Evolutionary conservation across 169 alveolate genomes (phyloP).

Genomic region (Eimeria necatrix): DNA sequence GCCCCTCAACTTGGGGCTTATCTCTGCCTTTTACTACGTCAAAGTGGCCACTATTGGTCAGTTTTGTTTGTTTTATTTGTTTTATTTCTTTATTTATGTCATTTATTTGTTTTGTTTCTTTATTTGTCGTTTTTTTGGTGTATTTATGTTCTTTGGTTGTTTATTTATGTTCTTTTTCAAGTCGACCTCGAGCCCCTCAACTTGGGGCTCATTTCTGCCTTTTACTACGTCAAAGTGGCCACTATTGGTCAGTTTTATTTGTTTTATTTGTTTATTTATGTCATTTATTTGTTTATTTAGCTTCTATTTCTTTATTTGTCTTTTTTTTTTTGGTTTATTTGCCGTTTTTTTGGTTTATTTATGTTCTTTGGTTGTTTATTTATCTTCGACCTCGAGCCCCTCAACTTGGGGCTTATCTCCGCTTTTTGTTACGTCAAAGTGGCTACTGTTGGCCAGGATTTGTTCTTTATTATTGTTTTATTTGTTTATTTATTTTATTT

Average conservation of each 20-base stretch:
- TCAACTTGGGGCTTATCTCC: conserved; percentile 93
- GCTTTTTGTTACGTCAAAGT: conserved; percentile 82
- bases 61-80: not conserved
- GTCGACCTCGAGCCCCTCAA: conserved; percentile 88
- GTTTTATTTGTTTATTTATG: too few relatives aligned
- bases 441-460: conserved; percentile 83
- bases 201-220: conserved; percentile 92
- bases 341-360: too few relatives aligned
- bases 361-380: too few relatives aligned
- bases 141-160: too few relatives aligned
- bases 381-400: conserved; percentile 85
- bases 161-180: conserved; percentile 23
- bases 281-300: too few relatives aligned
- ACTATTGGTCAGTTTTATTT: conserved; percentile 81
- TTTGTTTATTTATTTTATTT: too few relatives aligned
- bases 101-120: too few relatives aligned
- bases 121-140: too few relatives aligned
- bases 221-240: conserved; percentile 83
- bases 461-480: too few relatives aligned
- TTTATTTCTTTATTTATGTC: too few relatives aligned
- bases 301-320: too few relatives aligned
- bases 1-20: conserved; percentile 92
- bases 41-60: conserved; percentile 84
- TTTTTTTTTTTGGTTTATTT: too few relatives aligned
- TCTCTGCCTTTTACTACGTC: conserved; percentile 86